Percentiles rank a stretch among this genome's conserved stretches.
Conservation (phyloP, 1,139 yeast genomes). For the Suhomyces coccinellae region DNA sequence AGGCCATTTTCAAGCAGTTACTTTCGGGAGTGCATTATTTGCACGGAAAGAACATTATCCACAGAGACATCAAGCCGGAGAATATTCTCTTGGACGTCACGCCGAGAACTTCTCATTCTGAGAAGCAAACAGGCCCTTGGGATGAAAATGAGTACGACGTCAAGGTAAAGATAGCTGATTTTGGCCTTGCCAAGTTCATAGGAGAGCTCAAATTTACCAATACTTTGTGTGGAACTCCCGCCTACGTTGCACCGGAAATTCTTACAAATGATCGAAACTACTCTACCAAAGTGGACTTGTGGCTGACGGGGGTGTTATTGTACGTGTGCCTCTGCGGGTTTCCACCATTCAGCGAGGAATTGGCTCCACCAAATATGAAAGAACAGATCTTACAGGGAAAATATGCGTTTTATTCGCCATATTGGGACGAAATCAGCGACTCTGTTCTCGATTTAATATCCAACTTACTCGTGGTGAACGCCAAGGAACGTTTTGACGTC, state of each 20-base stretch:
- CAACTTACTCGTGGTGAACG: slow-evolving; percentile 58
- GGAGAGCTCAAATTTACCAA: slow-evolving; percentile 31
- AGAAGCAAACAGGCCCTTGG: slow-evolving; percentile 71
- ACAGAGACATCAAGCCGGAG: slow-evolving; percentile 88
- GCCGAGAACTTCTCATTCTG: slow-evolving; percentile 39
- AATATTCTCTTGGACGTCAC: slow-evolving; percentile 75
- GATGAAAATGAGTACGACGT: slow-evolving; percentile 63
- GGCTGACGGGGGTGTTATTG: slow-evolving; percentile 78
- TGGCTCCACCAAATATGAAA: slow-evolving; percentile 76
- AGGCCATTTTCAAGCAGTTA: slow-evolving; percentile 59
- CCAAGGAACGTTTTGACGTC: slow-evolving; percentile 53
- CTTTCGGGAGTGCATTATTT: slow-evolving; percentile 62
- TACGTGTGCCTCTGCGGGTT: slow-evolving; percentile 82
- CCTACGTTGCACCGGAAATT: slow-evolving; percentile 73
- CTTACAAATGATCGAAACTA: slow-evolving; percentile 56
- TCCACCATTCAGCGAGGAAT: slow-evolving; percentile 81
- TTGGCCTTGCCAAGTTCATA: slow-evolving; percentile 32
- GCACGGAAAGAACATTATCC: slow-evolving; percentile 77
- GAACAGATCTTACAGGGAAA: slow-evolving; percentile 68
- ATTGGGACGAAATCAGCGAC: slow-evolving; percentile 73
- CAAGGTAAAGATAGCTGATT: slow-evolving; percentile 75
- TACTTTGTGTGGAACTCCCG: slow-evolving; percentile 32
- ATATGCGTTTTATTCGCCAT: slow-evolving; percentile 76
- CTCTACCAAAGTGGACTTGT: slow-evolving; percentile 70
- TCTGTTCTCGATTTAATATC: slow-evolving; percentile 64